Percentiles rank a stretch among this genome's conserved stretches.
phyloP scores from a whole-genome alignment of 805 yeast genomes.

The Kregervanrija delftensis region DNA sequence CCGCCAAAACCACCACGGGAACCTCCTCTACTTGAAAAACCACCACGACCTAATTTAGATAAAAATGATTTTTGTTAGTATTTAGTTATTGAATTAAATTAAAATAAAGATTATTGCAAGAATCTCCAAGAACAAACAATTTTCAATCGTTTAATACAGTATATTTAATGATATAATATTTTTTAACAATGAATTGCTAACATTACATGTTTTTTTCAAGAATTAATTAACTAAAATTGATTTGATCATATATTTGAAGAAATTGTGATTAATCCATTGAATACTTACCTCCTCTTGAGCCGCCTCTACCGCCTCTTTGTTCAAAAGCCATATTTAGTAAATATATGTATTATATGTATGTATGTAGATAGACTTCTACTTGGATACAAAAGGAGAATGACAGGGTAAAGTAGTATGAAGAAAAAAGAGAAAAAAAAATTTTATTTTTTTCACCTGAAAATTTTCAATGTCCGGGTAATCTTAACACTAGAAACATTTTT shows the following conservation, averaged over 20 bases:
- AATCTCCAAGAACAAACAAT: too few relatives aligned
- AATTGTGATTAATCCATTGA: background rate
- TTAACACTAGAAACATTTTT: too few relatives aligned
- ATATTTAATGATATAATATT: too few relatives aligned
- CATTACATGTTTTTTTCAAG: too few relatives aligned
- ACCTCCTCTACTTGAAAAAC: conserved; percentile 21
- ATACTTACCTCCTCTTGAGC: conserved; percentile 37
- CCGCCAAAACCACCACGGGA: conserved; percentile 30
- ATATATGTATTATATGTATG: conserved; percentile 1
- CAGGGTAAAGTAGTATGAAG: background rate
- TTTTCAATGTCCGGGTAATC: background rate
- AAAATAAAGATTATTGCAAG: background rate
- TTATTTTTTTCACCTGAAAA: background rate
- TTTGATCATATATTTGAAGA: too few relatives aligned
- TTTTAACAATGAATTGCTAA: too few relatives aligned
- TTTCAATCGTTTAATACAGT: too few relatives aligned
- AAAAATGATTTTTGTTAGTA: conserved; percentile 3
- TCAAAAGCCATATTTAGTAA: conserved; percentile 49
- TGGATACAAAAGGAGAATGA: too few relatives aligned
- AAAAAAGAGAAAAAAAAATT: conserved; percentile 1
- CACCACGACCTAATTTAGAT: conserved; percentile 18
- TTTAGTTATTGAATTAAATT: background rate
- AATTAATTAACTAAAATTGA: too few relatives aligned
- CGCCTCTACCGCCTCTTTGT: conserved; percentile 42
- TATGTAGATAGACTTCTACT: too few relatives aligned